phyloP scores from a whole-genome alignment of 306 rosid genomes.

The Nissolia schottii region DNA sequence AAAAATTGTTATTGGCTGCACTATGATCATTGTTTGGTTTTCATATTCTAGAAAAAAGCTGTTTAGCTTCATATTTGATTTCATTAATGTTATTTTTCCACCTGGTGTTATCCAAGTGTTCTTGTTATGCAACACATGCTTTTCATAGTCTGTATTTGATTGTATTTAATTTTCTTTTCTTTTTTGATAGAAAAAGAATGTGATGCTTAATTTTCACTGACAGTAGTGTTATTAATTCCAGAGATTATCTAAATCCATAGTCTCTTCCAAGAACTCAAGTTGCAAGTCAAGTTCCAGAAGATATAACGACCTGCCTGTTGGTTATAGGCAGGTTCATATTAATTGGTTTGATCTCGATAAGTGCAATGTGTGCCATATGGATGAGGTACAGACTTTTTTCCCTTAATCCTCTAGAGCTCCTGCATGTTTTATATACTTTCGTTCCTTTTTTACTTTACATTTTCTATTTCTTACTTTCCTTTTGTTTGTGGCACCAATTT shows the following conservation, averaged over 20 bases:
- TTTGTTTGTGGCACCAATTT: neutral
- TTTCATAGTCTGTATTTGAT: neutral
- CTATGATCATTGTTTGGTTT: neutral
- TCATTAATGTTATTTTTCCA: neutral
- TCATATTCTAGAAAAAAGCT: neutral
- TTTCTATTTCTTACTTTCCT: neutral
- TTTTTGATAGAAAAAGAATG: no score
- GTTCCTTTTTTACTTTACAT: neutral
- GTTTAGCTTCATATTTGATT: neutral
- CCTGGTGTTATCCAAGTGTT: neutral
- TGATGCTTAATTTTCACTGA: constrained; percentile 19
- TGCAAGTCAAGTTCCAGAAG: constrained; percentile 65
- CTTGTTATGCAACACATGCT: neutral
- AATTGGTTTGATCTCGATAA: constrained; percentile 99
- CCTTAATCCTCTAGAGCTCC: constrained; percentile 11
- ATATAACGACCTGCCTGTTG: constrained; percentile 54
- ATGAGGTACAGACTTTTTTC: constrained; percentile 60
- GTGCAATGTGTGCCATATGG: constrained; percentile 99
- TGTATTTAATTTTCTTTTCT: no score
- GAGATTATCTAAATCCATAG: constrained; percentile 66
- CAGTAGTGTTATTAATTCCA: constrained; percentile 33
- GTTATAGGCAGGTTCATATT: constrained; percentile 96
- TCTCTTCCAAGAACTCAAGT: constrained; percentile 46
- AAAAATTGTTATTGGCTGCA: neutral
- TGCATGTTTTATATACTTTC: neutral